A percentile compares a stretch with the other conserved stretches of the same genome.
Conservation (phyloP, 169 alveolate genomes). For the Amoebophrya sp. region DNA sequence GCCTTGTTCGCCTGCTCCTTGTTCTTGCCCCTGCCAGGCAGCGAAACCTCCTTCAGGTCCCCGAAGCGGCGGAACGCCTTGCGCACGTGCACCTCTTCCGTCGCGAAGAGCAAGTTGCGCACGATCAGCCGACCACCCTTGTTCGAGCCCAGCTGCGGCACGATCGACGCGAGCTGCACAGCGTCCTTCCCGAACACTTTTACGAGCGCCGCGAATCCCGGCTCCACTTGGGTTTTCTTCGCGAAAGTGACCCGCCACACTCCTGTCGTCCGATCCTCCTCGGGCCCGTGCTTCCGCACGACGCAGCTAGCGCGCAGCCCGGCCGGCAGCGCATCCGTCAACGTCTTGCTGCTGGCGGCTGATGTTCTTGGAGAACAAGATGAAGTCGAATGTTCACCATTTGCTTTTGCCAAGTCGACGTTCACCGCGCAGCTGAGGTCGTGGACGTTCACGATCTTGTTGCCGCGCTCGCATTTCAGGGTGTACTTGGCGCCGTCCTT, state of each 20-base stretch:
- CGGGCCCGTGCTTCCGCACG: neutral
- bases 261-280: neutral
- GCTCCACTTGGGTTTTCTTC: neutral
- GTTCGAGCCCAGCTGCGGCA: neutral
- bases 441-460: neutral
- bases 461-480: neutral
- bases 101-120: neutral
- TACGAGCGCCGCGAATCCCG: neutral
- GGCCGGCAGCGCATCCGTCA: too few relatives aligned
- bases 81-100: neutral
- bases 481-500: neutral
- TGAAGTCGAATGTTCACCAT: neutral
- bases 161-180: neutral
- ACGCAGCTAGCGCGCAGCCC: neutral
- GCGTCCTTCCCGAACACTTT: neutral
- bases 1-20: neutral
- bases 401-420: too few relatives aligned
- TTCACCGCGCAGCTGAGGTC: neutral
- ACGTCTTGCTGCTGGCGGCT: too few relatives aligned
- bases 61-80: neutral
- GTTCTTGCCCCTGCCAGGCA: neutral
- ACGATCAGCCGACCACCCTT: neutral
- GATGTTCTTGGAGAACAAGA: neutral
- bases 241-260: neutral
- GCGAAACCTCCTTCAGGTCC: neutral